phyloP scores from a whole-genome alignment of 257 asterid genomes.

The Rhazya stricta region DNA sequence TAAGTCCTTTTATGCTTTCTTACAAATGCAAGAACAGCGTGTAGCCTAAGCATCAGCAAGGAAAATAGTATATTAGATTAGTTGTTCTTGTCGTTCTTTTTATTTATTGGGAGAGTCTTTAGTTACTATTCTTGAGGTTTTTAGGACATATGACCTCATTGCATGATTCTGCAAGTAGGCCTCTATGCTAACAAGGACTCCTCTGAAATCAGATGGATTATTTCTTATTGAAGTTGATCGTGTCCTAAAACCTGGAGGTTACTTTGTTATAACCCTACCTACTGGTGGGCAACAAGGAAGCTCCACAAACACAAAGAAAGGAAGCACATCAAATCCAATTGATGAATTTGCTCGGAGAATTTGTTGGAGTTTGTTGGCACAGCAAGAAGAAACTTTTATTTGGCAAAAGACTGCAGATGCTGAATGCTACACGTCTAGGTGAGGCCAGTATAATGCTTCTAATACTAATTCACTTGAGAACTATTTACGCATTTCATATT shows the following conservation, averaged over 20 bases:
- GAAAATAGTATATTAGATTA: not conserved
- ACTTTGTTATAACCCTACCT: slow-evolving; percentile 83
- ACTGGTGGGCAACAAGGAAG: slow-evolving; percentile 52
- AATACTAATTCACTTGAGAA: not conserved
- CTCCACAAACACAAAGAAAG: slow-evolving; percentile 40
- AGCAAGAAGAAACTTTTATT: slow-evolving; percentile 75
- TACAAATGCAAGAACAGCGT: not conserved
- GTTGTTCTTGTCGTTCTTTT: not conserved
- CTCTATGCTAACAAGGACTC: slow-evolving; percentile 24
- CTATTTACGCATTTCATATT: not conserved
- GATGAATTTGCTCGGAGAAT: slow-evolving; percentile 59
- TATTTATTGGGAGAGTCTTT: not conserved
- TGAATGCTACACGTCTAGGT: slow-evolving; percentile 69
- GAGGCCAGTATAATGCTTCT: slow-evolving; percentile 21
- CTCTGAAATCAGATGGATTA: slow-evolving; percentile 61
- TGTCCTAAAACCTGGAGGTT: slow-evolving; percentile 94
- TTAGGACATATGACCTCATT: not conserved
- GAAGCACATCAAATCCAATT: slow-evolving; percentile 45
- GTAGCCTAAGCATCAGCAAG: not conserved
- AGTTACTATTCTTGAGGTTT: not conserved
- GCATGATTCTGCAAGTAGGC: not conserved
- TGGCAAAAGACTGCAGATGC: slow-evolving; percentile 87
- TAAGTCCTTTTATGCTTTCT: not conserved
- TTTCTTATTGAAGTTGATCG: slow-evolving; percentile 89
- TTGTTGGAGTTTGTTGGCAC: slow-evolving; percentile 77